Conservation (phyloP, 805 yeast species). For the Hanseniaspora pseudoguilliermondii region DNA sequence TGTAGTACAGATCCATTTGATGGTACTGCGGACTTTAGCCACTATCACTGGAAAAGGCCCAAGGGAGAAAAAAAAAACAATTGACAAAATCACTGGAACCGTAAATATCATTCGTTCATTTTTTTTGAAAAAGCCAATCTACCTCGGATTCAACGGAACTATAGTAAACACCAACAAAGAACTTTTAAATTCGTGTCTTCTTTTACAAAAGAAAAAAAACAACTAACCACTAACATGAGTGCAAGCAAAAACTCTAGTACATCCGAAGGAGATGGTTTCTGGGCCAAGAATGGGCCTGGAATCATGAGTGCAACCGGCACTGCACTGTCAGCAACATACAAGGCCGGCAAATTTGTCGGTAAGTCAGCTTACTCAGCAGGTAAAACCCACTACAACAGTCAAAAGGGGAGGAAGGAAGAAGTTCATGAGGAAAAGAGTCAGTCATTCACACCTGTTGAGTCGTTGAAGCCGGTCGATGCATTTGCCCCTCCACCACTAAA, state of each 20-base stretch:
- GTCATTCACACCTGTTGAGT: conserved; percentile 11
- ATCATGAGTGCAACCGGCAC: conserved; percentile 28
- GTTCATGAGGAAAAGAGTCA: conserved; percentile 9
- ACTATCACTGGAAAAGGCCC: too few relatives aligned
- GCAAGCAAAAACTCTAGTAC: not conserved
- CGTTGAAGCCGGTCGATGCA: not conserved
- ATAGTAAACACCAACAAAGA: too few relatives aligned
- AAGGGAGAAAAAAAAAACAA: too few relatives aligned
- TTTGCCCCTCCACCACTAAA: conserved; percentile 12
- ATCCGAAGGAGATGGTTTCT: conserved; percentile 20
- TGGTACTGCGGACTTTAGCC: too few relatives aligned
- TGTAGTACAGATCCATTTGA: too few relatives aligned
- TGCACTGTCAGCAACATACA: conserved; percentile 29
- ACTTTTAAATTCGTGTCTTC: too few relatives aligned
- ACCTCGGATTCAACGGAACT: too few relatives aligned
- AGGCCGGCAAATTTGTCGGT: conserved; percentile 32
- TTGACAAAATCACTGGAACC: too few relatives aligned
- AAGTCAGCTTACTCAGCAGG: conserved; percentile 32
- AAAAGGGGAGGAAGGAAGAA: conserved; percentile 14
- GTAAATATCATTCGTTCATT: too few relatives aligned
- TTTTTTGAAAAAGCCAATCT: not conserved
- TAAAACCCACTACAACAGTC: conserved; percentile 25
- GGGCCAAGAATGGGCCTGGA: conserved; percentile 33
- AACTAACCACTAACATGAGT: not conserved
- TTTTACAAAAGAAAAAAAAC: too few relatives aligned